These are phyloP conservation scores for Arbutus unedo DNA, from an alignment of 148 eudicot species.

Conservation along the genomic window DNA sequence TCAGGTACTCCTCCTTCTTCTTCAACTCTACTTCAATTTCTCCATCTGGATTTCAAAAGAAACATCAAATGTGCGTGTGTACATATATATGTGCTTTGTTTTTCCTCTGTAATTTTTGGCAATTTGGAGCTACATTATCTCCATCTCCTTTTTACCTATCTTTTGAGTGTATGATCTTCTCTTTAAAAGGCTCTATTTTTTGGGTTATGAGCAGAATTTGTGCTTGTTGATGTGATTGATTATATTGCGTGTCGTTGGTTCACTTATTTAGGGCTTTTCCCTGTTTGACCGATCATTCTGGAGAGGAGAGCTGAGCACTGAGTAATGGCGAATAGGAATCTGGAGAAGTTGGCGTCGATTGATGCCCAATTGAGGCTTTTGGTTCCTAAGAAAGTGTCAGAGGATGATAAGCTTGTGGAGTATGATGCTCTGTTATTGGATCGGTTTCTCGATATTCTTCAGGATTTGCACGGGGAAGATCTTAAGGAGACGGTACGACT, in stretches of 20 bases:
- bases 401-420: slow-evolving; percentile 78
- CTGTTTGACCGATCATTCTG: background rate
- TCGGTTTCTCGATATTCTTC: slow-evolving; percentile 78
- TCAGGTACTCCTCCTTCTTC: background rate
- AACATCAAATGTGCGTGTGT: no score
- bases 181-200: background rate
- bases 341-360: slow-evolving; percentile 73
- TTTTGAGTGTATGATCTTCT: background rate
- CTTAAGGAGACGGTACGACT: slow-evolving; percentile 58
- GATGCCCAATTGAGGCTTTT: slow-evolving; percentile 70
- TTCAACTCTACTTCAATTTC: background rate
- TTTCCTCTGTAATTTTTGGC: background rate
- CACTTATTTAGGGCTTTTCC: slow-evolving; percentile 6
- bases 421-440: slow-evolving; percentile 76
- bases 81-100: background rate
- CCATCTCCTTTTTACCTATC: background rate
- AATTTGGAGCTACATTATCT: slow-evolving; percentile 11
- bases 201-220: slow-evolving; percentile 12
- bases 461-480: slow-evolving; percentile 79
- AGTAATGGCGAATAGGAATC: slow-evolving; percentile 39
- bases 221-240: background rate
- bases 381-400: slow-evolving; percentile 68
- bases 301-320: background rate
- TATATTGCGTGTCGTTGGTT: background rate
- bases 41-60: background rate